A percentile compares a stretch with the other conserved stretches of the same genome.
Evolutionary conservation across 2,329 filamentous ascomycete species (phyloP).

Genomic region (Pseudogymnoascus sp.): DNA sequence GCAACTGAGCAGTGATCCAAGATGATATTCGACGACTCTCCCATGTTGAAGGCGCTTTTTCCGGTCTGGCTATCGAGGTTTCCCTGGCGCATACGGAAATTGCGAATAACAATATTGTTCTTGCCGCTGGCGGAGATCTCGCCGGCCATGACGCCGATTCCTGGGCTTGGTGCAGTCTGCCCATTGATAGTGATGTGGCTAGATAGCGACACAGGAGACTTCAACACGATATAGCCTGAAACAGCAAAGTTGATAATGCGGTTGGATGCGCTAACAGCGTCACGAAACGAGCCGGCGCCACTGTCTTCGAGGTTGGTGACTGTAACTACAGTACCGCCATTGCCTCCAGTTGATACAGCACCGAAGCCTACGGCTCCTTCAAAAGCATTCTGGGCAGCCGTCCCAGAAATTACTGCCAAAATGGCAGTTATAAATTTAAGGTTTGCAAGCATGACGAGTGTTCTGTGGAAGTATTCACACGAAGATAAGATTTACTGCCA

Average conservation of each 20-base stretch:
- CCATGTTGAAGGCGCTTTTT: conserved; percentile 48
- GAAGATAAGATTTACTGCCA: neutral
- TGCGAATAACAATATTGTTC: conserved; percentile 44
- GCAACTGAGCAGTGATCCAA: conserved; percentile 48
- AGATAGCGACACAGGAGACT: conserved; percentile 35
- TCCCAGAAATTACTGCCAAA: neutral
- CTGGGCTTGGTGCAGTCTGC: conserved; percentile 40
- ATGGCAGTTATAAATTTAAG: neutral
- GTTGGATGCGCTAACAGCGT: conserved; percentile 37
- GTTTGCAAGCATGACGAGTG: neutral
- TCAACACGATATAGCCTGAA: conserved; percentile 39
- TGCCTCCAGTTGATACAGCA: conserved; percentile 38
- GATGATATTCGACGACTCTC: conserved; percentile 46
- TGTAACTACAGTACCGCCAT: conserved; percentile 36
- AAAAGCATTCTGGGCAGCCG: conserved; percentile 29
- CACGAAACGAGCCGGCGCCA: conserved; percentile 40
- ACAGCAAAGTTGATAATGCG: conserved; percentile 40
- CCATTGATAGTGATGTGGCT: conserved; percentile 39
- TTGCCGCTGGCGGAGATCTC: conserved; percentile 14
- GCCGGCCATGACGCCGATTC: conserved; percentile 32
- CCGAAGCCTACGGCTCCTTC: conserved; percentile 42
- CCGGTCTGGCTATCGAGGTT: conserved; percentile 39
- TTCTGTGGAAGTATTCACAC: neutral
- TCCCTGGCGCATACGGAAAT: conserved; percentile 49
- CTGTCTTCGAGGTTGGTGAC: conserved; percentile 40